These are phyloP conservation scores for Trichoderma koningii DNA, from an alignment of 2,329 filamentous ascomycete genomes.

Conservation along the genomic window DNA sequence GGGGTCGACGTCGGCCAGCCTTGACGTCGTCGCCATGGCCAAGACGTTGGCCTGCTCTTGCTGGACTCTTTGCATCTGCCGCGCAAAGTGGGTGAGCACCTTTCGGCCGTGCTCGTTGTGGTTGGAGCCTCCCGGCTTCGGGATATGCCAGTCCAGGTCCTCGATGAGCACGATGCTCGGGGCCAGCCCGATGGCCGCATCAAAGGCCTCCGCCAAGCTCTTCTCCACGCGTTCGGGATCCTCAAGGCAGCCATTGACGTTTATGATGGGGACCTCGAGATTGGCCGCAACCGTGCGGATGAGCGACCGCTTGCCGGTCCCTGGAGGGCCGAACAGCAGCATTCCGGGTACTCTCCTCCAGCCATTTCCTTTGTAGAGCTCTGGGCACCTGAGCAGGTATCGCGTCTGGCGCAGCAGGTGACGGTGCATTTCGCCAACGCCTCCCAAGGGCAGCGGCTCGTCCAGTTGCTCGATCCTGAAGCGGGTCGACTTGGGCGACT, in stretches of 20 bases:
- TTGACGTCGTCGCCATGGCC: constrained; percentile 87
- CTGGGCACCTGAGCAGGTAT: constrained; percentile 31
- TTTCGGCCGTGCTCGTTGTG: constrained; percentile 88
- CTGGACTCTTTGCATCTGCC: constrained; percentile 82
- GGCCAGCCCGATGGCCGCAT: constrained; percentile 81
- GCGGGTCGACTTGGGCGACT: constrained; percentile 36
- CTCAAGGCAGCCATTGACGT: constrained; percentile 44
- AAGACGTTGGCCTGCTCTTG: constrained; percentile 76
- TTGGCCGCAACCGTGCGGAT: constrained; percentile 72
- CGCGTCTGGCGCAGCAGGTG: constrained; percentile 30
- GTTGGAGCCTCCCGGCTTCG: constrained; percentile 73
- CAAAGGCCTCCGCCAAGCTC: constrained; percentile 49
- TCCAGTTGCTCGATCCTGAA: constrained; percentile 38
- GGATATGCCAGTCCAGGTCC: constrained; percentile 81
- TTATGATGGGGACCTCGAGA: constrained; percentile 72
- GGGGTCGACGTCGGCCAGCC: constrained; percentile 82
- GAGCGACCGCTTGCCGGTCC: constrained; percentile 79
- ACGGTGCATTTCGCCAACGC: constrained; percentile 35
- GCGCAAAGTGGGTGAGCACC: constrained; percentile 79
- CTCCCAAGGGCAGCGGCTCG: constrained; percentile 35
- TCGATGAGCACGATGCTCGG: constrained; percentile 92
- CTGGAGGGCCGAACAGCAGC: constrained; percentile 75
- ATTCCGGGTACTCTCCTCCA: constrained; percentile 53
- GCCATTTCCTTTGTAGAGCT: constrained; percentile 28
- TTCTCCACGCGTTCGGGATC: constrained; percentile 46